Conservation (phyloP, 768 basidiomycete genomes). For the Russula olivacea region DNA sequence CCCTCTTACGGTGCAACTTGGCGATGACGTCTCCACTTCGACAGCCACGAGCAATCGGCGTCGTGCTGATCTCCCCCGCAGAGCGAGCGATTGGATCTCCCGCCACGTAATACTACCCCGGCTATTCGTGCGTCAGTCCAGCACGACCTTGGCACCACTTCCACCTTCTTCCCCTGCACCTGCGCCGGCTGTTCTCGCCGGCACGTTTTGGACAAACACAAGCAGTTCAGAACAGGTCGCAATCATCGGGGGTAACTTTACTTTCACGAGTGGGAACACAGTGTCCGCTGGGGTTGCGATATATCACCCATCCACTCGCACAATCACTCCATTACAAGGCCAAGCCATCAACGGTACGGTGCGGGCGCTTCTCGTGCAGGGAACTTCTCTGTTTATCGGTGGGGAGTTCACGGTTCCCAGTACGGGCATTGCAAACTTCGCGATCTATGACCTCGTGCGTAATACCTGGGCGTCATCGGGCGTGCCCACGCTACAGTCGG, state of each 20-base stretch:
- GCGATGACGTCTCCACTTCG: slow-evolving; percentile 33
- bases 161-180: slow-evolving; percentile 49
- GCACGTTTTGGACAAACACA: slow-evolving; percentile 84
- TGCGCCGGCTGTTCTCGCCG: slow-evolving; percentile 80
- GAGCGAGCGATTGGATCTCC: slow-evolving; percentile 45
- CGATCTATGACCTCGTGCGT: slow-evolving; percentile 67
- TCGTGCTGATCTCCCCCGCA: slow-evolving; percentile 34
- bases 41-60: slow-evolving; percentile 36
- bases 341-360: slow-evolving; percentile 70
- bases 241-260: slow-evolving; percentile 89
- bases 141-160: slow-evolving; percentile 42
- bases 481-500: slow-evolving; percentile 55
- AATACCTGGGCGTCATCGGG: slow-evolving; percentile 56
- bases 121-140: slow-evolving; percentile 50
- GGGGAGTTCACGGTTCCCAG: slow-evolving; percentile 70
- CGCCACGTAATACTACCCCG: slow-evolving; percentile 37
- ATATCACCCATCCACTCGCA: slow-evolving; percentile 53
- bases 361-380: slow-evolving; percentile 64
- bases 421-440: slow-evolving; percentile 60
- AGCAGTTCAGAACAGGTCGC: slow-evolving; percentile 58
- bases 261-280: slow-evolving; percentile 43
- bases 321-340: slow-evolving; percentile 52
- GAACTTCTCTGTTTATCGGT: slow-evolving; percentile 69
- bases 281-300: slow-evolving; percentile 54
- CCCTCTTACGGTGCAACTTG: slow-evolving; percentile 57